Evolutionary conservation across 306 rosid species (phyloP).

Genomic region (Corylus americana): DNA sequence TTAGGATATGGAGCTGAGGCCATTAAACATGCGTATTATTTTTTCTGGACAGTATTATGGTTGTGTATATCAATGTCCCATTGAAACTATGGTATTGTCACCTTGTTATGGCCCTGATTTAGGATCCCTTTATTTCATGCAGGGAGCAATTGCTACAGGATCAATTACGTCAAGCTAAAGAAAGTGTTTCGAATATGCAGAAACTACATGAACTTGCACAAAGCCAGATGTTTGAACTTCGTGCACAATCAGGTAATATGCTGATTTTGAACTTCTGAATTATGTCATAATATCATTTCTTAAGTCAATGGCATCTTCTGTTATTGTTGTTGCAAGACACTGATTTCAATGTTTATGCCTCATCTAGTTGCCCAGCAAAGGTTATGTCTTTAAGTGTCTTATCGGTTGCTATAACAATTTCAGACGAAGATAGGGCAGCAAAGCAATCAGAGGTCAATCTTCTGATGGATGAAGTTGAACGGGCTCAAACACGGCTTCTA

Average conservation of each 20-base stretch:
- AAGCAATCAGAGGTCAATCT: slow-evolving; percentile 91
- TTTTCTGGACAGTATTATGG: slow-evolving; percentile 13
- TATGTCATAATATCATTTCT: slow-evolving; percentile 17
- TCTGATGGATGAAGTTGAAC: slow-evolving; percentile 70
- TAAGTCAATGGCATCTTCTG: slow-evolving; percentile 20
- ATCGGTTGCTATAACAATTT: slow-evolving; percentile 20
- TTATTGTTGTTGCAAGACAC: slow-evolving; percentile 14
- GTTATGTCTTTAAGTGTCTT: slow-evolving; percentile 5
- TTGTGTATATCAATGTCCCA: background rate
- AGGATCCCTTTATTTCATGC: slow-evolving; percentile 32
- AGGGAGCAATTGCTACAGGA: slow-evolving; percentile 93
- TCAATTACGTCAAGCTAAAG: slow-evolving; percentile 88
- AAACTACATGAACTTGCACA: slow-evolving; percentile 94
- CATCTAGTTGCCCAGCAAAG: slow-evolving; percentile 16
- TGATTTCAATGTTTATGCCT: slow-evolving; percentile 13
- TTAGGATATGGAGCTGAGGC: background rate
- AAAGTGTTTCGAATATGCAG: slow-evolving; percentile 93
- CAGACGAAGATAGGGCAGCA: slow-evolving; percentile 86
- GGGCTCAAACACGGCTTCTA: slow-evolving; percentile 64
- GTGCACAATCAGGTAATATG: slow-evolving; percentile 86
- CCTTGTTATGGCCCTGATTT: slow-evolving; percentile 4
- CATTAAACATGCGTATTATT: background rate
- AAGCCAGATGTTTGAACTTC: slow-evolving; percentile 89
- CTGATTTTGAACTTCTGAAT: slow-evolving; percentile 24
- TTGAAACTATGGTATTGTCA: slow-evolving; percentile 19